A percentile compares a stretch with the other conserved stretches of the same genome.
These are phyloP conservation scores for Amanita exitialis DNA, from an alignment of 768 basidiomycete genomes.

Conservation along the genomic window DNA sequence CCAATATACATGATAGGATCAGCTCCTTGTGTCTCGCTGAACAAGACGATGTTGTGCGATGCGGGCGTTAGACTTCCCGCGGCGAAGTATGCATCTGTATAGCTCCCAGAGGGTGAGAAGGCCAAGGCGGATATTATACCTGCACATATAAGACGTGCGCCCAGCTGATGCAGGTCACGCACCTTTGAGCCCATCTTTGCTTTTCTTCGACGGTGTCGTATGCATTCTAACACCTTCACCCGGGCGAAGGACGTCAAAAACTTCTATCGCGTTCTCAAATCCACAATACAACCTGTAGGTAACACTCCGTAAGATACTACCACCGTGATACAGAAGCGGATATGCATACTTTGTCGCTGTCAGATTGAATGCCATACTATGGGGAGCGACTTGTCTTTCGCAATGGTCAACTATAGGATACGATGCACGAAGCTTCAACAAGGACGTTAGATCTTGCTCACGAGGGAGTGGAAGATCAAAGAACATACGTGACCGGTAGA, in stretches of 20 bases:
- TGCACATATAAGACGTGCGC: slow-evolving; percentile 17
- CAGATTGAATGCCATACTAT: slow-evolving; percentile 70
- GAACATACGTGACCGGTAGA: slow-evolving; percentile 56
- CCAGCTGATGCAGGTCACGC: background rate
- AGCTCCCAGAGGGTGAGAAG: slow-evolving; percentile 50
- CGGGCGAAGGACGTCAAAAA: slow-evolving; percentile 68
- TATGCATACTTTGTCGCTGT: slow-evolving; percentile 49
- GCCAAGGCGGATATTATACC: slow-evolving; percentile 83
- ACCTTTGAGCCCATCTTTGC: slow-evolving; percentile 86
- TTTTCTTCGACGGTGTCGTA: slow-evolving; percentile 68
- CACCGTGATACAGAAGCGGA: background rate
- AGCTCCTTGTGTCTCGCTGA: slow-evolving; percentile 46
- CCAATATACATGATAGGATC: slow-evolving; percentile 41
- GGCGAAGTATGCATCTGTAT: slow-evolving; percentile 55
- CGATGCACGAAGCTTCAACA: slow-evolving; percentile 70
- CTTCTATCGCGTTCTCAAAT: slow-evolving; percentile 76
- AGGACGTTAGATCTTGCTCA: background rate
- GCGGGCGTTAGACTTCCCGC: slow-evolving; percentile 64
- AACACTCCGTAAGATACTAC: background rate
- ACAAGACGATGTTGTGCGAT: slow-evolving; percentile 52
- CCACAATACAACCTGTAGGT: slow-evolving; percentile 71
- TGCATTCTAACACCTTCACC: slow-evolving; percentile 63
- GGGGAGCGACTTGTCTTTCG: slow-evolving; percentile 86
- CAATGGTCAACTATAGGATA: slow-evolving; percentile 89
- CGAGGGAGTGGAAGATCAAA: background rate